phyloP scores from a whole-genome alignment of 2,329 filamentous ascomycete species.

The Fusarium sp. region DNA sequence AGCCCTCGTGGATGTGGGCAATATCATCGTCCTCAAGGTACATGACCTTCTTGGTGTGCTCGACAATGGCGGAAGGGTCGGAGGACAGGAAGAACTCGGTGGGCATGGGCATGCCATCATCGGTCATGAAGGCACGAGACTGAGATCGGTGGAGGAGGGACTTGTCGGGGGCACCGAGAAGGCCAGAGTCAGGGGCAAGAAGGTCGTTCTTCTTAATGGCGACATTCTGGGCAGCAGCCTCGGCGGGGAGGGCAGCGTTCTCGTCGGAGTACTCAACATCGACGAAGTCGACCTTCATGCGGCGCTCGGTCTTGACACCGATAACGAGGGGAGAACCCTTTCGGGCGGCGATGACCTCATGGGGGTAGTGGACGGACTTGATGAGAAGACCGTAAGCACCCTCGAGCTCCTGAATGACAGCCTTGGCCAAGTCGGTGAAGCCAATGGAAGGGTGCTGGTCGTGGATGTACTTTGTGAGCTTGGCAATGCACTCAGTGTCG shows the following conservation, averaged over 20 bases:
- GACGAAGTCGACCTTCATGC: constrained; percentile 99
- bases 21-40: constrained; percentile 99
- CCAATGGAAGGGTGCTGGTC: constrained; percentile 93
- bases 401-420: constrained; percentile 97
- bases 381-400: constrained; percentile 96
- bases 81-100: constrained; percentile 99
- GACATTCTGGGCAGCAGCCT: constrained; percentile 95
- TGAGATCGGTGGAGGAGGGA: constrained; percentile 97
- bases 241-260: constrained; percentile 83
- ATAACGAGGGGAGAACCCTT: constrained; percentile 98
- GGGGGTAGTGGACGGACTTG: constrained; percentile 98
- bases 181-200: constrained; percentile 68
- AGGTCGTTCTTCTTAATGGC: constrained; percentile 91
- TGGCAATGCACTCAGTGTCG: constrained; percentile 98
- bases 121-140: constrained; percentile 98
- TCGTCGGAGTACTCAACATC: constrained; percentile 98
- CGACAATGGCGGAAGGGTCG: constrained; percentile 96
- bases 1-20: constrained; percentile 98
- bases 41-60: constrained; percentile 99
- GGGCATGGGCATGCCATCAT: constrained; percentile 97
- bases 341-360: constrained; percentile 96
- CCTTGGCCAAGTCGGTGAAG: constrained; percentile 96
- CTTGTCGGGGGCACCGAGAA: constrained; percentile 94
- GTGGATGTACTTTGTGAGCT: constrained; percentile 98
- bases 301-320: constrained; percentile 94